Base-by-base conservation (phyloP, 805 yeast species). In the Barnettozyma californica region DNA sequence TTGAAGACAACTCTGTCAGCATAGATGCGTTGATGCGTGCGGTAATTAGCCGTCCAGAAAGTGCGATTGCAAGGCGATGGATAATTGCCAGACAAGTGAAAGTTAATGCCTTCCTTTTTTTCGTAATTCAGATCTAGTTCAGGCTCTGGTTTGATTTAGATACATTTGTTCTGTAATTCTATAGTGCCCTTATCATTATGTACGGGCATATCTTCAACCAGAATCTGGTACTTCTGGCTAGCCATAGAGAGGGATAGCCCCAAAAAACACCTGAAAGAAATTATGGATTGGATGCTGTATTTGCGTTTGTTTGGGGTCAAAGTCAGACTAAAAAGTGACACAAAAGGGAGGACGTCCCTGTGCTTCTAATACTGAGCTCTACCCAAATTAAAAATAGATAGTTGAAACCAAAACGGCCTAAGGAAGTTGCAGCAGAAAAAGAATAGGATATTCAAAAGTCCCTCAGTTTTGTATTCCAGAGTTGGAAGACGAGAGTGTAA, bases 101-200 rank as follows among this genome's bases (percentile, higher is more conserved):
- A 57, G 45, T 59, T 54, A 39, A 59, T 56, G 23, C 56, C 56
- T 16, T 51, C 54, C 18, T 36, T 45, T 9, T 53, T 53, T 25
- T 53, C 53, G 10, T 52, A 44, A 5, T 48, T 21, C 16, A 43
- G n/a, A 14, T 46, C 51, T 9, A 45, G 45, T 7, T 29, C 33
- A 13, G 51, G 49, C 26, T 61, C 53, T 23, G 59, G 62, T 13
- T 59, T 52, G 37, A 49, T 52, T 35, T 60, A 59, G 49, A 59
- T 46, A 9, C 56, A 58, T 23, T 58, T 53, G 43, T 52, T 52
- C 21, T 47, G 51, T 20, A 51, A 52, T 7, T 50, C 54, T 40
- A 53, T 11, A n/a, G 48, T n/a, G 16, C 53, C 47, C 23, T 42
- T 46, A 18, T 35, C 23, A 26, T 44, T 25, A 14, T 45, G 42